A percentile compares a stretch with the other conserved stretches of the same genome.
Conservation (phyloP, 192 early-diverging fungal species). For the Coemansia sp. region DNA sequence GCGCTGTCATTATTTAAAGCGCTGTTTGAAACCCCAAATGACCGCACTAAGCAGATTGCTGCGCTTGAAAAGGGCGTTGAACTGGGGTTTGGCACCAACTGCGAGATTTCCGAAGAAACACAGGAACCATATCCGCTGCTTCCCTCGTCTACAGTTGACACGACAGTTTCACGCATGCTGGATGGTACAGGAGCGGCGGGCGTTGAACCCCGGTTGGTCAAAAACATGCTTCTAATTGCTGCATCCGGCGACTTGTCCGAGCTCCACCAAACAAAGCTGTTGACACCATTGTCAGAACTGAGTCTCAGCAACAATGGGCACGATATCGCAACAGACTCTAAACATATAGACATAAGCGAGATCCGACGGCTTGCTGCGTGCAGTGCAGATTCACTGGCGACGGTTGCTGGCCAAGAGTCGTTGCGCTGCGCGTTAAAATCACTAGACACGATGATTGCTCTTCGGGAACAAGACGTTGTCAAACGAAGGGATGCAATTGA, state of each 20-base stretch:
- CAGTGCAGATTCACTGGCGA: not conserved
- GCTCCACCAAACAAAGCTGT: no score
- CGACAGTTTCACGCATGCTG: no score
- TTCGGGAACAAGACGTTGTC: constrained; percentile 18
- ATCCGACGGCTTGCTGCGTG: constrained; percentile 22
- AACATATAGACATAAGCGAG: not conserved
- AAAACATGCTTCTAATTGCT: constrained; percentile 23
- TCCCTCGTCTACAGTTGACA: no score
- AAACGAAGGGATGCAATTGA: constrained; percentile 31
- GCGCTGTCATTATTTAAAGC: constrained; percentile 5
- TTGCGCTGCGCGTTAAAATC: constrained; percentile 29
- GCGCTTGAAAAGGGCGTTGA: constrained; percentile 14
- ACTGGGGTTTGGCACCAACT: no score
- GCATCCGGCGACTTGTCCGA: not conserved
- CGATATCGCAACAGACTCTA: no score
- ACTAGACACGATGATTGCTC: constrained; percentile 13
- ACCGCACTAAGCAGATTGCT: not conserved
- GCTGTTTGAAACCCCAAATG: constrained; percentile 7
- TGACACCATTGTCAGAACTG: no score
- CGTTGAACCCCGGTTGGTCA: constrained; percentile 30
- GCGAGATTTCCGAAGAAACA: no score
- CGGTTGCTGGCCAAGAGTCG: not conserved
- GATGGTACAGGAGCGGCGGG: not conserved
- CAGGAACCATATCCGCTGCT: no score
- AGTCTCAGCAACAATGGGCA: no score